Evolutionary conservation across 495 filamentous ascomycete genomes (phyloP).

Genomic region (Neurospora pannonica): DNA sequence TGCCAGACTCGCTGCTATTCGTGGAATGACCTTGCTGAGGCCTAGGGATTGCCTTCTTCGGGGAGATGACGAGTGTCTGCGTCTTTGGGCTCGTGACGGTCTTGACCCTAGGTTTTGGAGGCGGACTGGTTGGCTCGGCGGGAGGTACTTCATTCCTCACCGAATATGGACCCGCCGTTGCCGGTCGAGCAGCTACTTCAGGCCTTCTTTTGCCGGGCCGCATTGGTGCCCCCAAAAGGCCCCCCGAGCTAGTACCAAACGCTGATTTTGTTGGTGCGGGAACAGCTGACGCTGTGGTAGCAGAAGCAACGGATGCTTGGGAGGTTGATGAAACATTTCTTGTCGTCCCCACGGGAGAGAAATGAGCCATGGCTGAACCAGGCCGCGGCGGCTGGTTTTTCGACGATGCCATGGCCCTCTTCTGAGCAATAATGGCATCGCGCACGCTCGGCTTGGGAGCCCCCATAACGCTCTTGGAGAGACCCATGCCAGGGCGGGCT

Average conservation of each 20-base stretch:
- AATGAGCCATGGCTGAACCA: constrained; percentile 61
- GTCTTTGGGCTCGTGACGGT: constrained; percentile 29
- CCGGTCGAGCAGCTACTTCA: constrained; percentile 41
- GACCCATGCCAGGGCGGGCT: constrained; percentile 40
- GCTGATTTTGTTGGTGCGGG: constrained; percentile 32
- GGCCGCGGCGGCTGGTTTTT: constrained; percentile 58
- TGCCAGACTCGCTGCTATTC: constrained; percentile 33
- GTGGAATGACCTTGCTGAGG: constrained; percentile 32
- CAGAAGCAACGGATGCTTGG: constrained; percentile 26
- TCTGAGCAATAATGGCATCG: constrained; percentile 77
- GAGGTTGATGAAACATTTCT: constrained; percentile 34
- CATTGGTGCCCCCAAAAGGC: constrained; percentile 47
- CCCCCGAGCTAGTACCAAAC: constrained; percentile 31
- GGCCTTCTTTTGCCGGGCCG: constrained; percentile 41
- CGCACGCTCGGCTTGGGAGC: constrained; percentile 51
- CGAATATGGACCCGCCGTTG: constrained; percentile 49
- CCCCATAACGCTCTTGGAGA: constrained; percentile 47
- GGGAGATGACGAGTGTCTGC: constrained; percentile 23
- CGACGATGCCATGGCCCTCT: constrained; percentile 48
- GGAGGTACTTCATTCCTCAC: constrained; percentile 38
- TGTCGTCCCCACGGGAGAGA: constrained; percentile 47
- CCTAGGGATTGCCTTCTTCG: constrained; percentile 35
- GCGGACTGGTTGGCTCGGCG: constrained; percentile 31
- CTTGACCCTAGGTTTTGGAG: constrained; percentile 24
- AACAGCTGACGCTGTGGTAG: constrained; percentile 22